Percentiles rank a stretch among this genome's conserved stretches.
These are phyloP conservation scores for Ophiosphaerella herpotricha DNA, from an alignment of 2,329 filamentous ascomycete species.

Conservation along the genomic window DNA sequence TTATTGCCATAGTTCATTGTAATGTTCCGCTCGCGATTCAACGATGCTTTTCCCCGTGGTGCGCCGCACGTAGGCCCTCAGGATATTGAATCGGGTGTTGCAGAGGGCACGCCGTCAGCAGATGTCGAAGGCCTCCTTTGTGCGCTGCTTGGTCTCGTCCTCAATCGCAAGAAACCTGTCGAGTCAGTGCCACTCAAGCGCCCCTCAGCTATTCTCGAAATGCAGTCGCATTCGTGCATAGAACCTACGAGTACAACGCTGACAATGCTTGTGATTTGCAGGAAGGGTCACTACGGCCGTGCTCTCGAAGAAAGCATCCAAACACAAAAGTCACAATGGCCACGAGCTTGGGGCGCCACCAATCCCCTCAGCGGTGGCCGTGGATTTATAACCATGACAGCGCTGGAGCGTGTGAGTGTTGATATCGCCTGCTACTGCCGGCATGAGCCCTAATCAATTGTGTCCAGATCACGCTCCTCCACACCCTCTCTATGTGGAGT, in stretches of 20 bases:
- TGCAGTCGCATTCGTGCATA: constrained; percentile 24
- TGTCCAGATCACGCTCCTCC: constrained; percentile 76
- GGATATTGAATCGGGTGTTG: constrained; percentile 87
- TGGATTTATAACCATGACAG: constrained; percentile 81
- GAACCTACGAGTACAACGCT: constrained; percentile 15
- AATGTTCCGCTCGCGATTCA: constrained; percentile 95
- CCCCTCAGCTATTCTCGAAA: constrained; percentile 6
- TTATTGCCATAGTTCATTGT: constrained; percentile 77
- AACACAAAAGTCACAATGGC: constrained; percentile 87
- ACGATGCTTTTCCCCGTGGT: constrained; percentile 84
- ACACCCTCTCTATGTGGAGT: constrained; percentile 84
- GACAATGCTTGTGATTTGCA: constrained; percentile 51
- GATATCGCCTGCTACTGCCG: constrained; percentile 1
- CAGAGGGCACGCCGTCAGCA: constrained; percentile 77
- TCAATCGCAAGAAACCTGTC: constrained; percentile 98
- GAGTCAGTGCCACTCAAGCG: constrained; percentile 70
- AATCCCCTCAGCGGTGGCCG: constrained; percentile 81
- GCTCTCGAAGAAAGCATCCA: constrained; percentile 92
- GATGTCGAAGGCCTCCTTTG: constrained; percentile 88
- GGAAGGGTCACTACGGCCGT: constrained; percentile 87
- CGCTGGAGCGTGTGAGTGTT: constrained; percentile 74
- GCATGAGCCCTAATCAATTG: constrained; percentile 20
- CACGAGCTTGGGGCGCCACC: constrained; percentile 76
- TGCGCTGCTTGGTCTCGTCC: constrained; percentile 80
- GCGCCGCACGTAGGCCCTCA: constrained; percentile 90